Evolutionary conservation across 108 stramenopile genomes (phyloP).

Genomic region (Nannochloropsis salina): DNA sequence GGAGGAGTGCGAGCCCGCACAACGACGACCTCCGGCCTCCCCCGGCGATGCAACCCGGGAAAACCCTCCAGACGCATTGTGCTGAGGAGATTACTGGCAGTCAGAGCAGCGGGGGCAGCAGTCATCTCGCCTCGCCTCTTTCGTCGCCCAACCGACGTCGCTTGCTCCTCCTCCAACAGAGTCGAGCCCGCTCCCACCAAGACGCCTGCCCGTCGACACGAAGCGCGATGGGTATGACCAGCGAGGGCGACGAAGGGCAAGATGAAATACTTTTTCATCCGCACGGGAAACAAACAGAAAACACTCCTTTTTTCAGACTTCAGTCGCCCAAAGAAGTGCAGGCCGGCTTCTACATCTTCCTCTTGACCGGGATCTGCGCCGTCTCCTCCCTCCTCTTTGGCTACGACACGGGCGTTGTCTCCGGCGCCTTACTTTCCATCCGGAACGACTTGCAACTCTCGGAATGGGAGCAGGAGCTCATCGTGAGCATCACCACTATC

Average conservation of each 20-base stretch:
- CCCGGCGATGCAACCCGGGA: too few relatives aligned
- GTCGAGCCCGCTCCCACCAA: neutral
- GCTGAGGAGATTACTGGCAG: neutral
- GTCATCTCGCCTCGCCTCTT: neutral
- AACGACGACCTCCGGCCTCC: too few relatives aligned
- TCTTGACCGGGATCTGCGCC: neutral
- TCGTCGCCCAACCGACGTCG: neutral
- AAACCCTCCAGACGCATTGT: too few relatives aligned
- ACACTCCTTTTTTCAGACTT: neutral
- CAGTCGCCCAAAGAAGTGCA: slow-evolving; percentile 17
- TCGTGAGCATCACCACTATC: slow-evolving; percentile 43
- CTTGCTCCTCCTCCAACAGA: neutral
- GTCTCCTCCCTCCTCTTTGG: slow-evolving; percentile 42
- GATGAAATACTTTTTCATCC: too few relatives aligned
- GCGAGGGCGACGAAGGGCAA: too few relatives aligned
- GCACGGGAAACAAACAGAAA: neutral
- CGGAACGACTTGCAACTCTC: slow-evolving; percentile 31
- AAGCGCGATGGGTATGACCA: too few relatives aligned
- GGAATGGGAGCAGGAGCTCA: slow-evolving; percentile 42
- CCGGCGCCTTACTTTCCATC: slow-evolving; percentile 47
- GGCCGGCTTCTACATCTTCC: slow-evolving; percentile 12
- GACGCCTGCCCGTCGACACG: too few relatives aligned
- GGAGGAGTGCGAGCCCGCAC: too few relatives aligned
- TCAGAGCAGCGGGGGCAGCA: neutral
- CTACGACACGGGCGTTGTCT: slow-evolving; percentile 51